Conservation (phyloP, 2,329 filamentous ascomycete species). For the Cordyceps cicadae region DNA sequence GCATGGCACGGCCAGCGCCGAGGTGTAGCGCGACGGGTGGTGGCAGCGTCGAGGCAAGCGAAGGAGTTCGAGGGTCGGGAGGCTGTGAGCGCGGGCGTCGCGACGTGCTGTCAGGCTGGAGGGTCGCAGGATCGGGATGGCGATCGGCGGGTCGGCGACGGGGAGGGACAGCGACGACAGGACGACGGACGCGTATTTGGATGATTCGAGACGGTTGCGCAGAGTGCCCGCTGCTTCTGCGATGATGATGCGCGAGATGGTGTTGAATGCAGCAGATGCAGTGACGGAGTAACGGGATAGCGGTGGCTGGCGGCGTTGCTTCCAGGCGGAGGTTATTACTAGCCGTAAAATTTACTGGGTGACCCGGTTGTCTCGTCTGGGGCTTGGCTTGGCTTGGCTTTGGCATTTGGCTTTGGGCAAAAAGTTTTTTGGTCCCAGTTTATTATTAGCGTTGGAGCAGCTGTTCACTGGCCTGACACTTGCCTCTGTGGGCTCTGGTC, state of each 20-base stretch:
- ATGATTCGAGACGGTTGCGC: conserved; percentile 1
- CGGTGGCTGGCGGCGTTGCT: not conserved
- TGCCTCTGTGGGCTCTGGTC: not conserved
- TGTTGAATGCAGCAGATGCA: not conserved
- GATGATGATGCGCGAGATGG: not conserved
- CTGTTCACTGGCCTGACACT: not conserved
- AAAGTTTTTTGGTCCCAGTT: not conserved
- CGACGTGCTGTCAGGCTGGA: conserved; percentile 7
- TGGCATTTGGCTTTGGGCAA: not conserved
- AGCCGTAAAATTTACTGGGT: not conserved
- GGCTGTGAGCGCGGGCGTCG: conserved; percentile 4
- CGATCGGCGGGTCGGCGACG: not conserved
- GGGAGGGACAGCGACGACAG: not conserved
- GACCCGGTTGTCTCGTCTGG: not conserved
- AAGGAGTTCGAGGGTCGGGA: conserved; percentile 28
- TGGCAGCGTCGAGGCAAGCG: conserved; percentile 21
- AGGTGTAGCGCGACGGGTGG: conserved; percentile 16
- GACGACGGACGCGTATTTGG: not conserved
- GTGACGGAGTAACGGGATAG: not conserved
- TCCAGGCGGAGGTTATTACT: not conserved
- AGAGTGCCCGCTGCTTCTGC: not conserved
- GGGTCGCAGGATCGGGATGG: not conserved
- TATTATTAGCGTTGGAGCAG: not conserved
- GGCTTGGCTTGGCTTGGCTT: too few species aligned
- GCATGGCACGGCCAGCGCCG: conserved; percentile 16